phyloP scores from a whole-genome alignment of 768 basidiomycete genomes.

The Cantharellus anzutake region DNA sequence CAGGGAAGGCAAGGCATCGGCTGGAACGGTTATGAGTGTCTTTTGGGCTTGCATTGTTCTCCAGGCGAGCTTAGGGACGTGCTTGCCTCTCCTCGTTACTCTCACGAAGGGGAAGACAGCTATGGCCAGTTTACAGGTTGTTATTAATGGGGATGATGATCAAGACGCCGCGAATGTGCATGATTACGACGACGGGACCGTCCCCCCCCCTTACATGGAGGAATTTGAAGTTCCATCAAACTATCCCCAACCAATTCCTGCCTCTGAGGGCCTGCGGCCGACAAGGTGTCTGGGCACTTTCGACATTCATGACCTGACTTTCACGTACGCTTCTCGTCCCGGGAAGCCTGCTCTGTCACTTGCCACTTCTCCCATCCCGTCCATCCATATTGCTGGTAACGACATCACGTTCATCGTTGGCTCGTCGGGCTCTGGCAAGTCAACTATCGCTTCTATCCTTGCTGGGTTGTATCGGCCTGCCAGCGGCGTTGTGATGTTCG shows the following conservation, averaged over 20 bases:
- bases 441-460: slow-evolving; percentile 42
- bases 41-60: slow-evolving; percentile 96
- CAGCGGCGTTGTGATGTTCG: slow-evolving; percentile 46
- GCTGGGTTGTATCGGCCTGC: slow-evolving; percentile 45
- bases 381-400: slow-evolving; percentile 46
- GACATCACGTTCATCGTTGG: slow-evolving; percentile 73
- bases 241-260: slow-evolving; percentile 7
- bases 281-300: slow-evolving; percentile 48
- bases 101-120: slow-evolving; percentile 71
- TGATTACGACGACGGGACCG: background rate
- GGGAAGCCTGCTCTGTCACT: slow-evolving; percentile 32
- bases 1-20: slow-evolving; percentile 41
- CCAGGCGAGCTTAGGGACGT: slow-evolving; percentile 70
- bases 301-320: slow-evolving; percentile 36
- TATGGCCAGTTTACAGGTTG: slow-evolving; percentile 44
- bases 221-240: background rate
- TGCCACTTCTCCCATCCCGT: slow-evolving; percentile 20
- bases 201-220: background rate
- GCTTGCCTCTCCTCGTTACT: slow-evolving; percentile 60
- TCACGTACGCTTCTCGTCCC: slow-evolving; percentile 58
- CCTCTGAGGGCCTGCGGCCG: slow-evolving; percentile 37
- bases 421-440: slow-evolving; percentile 61
- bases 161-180: background rate
- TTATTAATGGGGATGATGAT: slow-evolving; percentile 24
- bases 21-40: slow-evolving; percentile 83